Evolutionary conservation across 2,329 filamentous ascomycete genomes (phyloP), one percentile per base, ranked within the genome.

Genomic region (Colletotrichum sp.): DNA sequence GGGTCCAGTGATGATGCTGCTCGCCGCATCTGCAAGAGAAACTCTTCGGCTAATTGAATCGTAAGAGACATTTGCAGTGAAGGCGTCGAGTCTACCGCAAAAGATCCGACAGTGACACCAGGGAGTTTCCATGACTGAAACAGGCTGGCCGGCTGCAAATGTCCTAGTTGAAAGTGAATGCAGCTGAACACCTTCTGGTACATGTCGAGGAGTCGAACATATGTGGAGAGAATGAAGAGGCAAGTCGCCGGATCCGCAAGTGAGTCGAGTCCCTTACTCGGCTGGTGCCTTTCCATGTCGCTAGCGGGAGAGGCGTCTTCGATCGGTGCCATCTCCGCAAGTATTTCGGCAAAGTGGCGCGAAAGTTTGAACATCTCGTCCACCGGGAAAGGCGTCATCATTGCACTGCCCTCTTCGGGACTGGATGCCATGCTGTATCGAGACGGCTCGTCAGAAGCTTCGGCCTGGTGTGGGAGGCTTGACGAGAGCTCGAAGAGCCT

Each of bases 11-110:
- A 67, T 34, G 78, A 79, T 2, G 84, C 83, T n/a, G 82, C 81
- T 8, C 79, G 78, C 39, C 84, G 81, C 28, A 87, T 82, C 34
- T 83, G 81, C 34, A 78, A 79, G 16, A 87, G 80, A 57, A 87
- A 86, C 77, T 86, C 84, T 73, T 86, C 84, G 7, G 83, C 85
- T n/a, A 87, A 79, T 76, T 86, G 85, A 34, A 87, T 81, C 4
- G 85, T 86, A 24, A 87, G 80, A 13, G 83, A 86, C 83, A 87
- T 86, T 75, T 87, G 86, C 39, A 87, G 80, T n/a, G 83, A 82
- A 2, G 85, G 84, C 6, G 85, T 83, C 15, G 85, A 83, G 62
- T 85, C 83, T 18, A 87, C 83, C 6, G 85, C 81, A 60, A 86
- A 86, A 5, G 84, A 84, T 6, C 86, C 86, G 4, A 87, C 81